Percentiles rank a stretch among this genome's conserved stretches.
Evolutionary conservation across 179 eudicot genomes (phyloP).

Genomic region (Beta macrorhiza): DNA sequence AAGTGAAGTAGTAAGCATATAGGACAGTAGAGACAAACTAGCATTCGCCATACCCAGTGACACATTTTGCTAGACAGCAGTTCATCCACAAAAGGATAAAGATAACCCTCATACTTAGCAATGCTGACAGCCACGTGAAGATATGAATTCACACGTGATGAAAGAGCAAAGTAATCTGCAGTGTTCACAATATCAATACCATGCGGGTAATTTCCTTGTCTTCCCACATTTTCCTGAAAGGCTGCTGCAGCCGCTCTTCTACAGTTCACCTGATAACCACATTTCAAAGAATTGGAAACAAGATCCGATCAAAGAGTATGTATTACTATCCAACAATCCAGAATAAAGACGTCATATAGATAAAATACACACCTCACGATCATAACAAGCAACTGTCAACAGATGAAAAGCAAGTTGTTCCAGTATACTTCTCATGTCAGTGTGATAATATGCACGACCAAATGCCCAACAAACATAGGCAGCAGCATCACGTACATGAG

Average conservation of each 20-base stretch:
- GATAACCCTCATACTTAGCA: conserved; percentile 92
- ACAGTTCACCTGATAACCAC: conserved; percentile 75
- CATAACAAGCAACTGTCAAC: conserved; percentile 89
- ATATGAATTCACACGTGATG: conserved; percentile 82
- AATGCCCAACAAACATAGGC: conserved; percentile 99
- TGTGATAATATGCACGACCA: conserved; percentile 89
- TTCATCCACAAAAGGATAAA: conserved; percentile 82
- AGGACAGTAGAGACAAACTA: conserved; percentile 21
- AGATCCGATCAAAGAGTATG: conserved; percentile 7
- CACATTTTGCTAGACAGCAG: conserved; percentile 74
- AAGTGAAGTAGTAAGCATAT: not conserved
- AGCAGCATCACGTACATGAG: conserved; percentile 99
- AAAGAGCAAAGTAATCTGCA: conserved; percentile 93
- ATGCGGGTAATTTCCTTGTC: conserved; percentile 95
- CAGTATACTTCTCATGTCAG: conserved; percentile 75
- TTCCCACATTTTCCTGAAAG: conserved; percentile 97
- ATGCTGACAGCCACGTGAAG: conserved; percentile 76
- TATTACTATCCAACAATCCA: conserved; percentile 15
- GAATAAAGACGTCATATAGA: conserved; percentile 18
- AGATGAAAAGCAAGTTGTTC: conserved; percentile 92
- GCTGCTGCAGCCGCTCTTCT: conserved; percentile 99
- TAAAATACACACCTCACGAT: conserved; percentile 75
- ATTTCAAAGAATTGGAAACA: conserved; percentile 9
- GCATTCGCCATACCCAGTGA: conserved; percentile 85
- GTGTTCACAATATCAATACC: conserved; percentile 96